Base-by-base conservation (phyloP, 225 moss, liverwort and hornwort genomes). In the Polytrichum commune region DNA sequence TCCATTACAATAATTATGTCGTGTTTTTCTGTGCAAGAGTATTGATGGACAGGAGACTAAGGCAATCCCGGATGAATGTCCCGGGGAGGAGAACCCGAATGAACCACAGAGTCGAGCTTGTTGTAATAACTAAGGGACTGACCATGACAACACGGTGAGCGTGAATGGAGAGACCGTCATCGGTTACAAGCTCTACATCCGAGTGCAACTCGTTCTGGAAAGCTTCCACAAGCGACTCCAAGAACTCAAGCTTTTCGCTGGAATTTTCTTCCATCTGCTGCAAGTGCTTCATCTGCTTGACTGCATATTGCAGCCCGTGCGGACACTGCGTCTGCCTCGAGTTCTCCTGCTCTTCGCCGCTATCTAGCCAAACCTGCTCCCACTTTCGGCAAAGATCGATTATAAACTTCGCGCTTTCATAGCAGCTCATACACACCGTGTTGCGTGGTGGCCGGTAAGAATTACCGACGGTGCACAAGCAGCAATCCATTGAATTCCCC, bases 101-200 rank as follows among this genome's bases (percentile, higher is more conserved):
- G 9, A 26, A 62, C 24, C 23, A 13, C 27, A 13, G 27, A 62
- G 8, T 62, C 62, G 20, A 62, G 8, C 0, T 26, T 8, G 26
- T 62, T 13, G 24, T 10, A 18, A 63, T 26, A 27, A 63, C 27
- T 27, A 27, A 67, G 67, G 26, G 68, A 81, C 90, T 81, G 29
- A 95, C 92, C 93, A 96, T 96, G 38, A 96, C 90, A 63, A 96
- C 93, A 33, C 95, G 91, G 78, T 96, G 93, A 30, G 93, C 88
- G 64, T 91, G 88, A 55, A 93, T 78, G 70, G 95, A 93, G 69
- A 88, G 90, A 56, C 95, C 95, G 67, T 96, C 95, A 27, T 91
- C 93, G 24, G 93, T 95, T 29, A 93, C 68, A 33, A 95, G 88
- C 30, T 96, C 93, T 18, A 96, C 90, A 78, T 96, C 93, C 55